Conservation (phyloP, 1,284 basidiomycete genomes). For the Austroboletus niveus region DNA sequence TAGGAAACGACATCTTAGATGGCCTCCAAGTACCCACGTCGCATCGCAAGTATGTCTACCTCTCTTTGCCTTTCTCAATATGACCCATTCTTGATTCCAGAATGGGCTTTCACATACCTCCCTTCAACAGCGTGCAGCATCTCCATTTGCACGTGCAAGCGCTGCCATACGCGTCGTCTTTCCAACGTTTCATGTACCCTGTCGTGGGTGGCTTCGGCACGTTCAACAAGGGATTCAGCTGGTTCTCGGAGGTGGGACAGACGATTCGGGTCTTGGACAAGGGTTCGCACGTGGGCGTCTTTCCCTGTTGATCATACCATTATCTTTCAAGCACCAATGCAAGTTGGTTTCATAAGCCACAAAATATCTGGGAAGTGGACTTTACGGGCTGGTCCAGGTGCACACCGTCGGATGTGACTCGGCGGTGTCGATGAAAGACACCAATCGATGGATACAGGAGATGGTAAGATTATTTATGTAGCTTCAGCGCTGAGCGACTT, state of each 20-base stretch:
- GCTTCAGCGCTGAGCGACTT: too few relatives aligned
- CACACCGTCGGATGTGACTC: too few relatives aligned
- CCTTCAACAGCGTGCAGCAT: conserved; percentile 77
- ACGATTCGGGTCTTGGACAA: conserved; percentile 58
- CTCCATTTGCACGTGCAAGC: conserved; percentile 79
- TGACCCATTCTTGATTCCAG: conserved; percentile 24
- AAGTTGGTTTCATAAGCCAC: conserved; percentile 1
- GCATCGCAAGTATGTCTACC: conserved; percentile 43
- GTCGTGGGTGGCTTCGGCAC: conserved; percentile 39
- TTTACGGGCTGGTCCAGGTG: too few relatives aligned
- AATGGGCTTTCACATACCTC: conserved; percentile 83
- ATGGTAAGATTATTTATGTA: too few relatives aligned
- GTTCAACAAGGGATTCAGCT: conserved; percentile 67
- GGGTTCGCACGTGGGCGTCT: conserved; percentile 50
- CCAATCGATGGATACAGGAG: too few relatives aligned
- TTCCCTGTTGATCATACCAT: conserved; percentile 46
- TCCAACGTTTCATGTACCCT: conserved; percentile 57
- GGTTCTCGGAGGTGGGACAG: conserved; percentile 74
- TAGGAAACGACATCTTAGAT: conserved; percentile 56
- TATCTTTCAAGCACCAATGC: not conserved
- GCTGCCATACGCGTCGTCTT: conserved; percentile 57
- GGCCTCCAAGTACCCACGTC: conserved; percentile 38
- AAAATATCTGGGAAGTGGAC: too few relatives aligned
- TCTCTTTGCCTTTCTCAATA: not conserved
- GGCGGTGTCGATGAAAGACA: too few relatives aligned